Evolutionary conservation across 371 early-diverging fungal genomes (phyloP).

Genomic region (Mycotypha africana): DNA sequence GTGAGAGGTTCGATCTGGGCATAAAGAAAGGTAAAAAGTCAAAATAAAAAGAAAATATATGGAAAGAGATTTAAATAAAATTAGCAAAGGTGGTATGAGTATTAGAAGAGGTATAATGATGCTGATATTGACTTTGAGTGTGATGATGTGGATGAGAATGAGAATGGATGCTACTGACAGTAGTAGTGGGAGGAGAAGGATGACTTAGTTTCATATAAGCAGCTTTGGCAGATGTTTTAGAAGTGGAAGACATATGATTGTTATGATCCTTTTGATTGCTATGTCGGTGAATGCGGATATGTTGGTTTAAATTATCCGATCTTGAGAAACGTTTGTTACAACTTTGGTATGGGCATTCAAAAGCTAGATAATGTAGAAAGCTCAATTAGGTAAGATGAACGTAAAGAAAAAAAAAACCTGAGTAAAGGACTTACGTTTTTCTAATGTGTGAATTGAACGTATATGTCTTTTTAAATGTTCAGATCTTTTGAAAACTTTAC

Average conservation of each 20-base stretch:
- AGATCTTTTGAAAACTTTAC: constrained; percentile 60
- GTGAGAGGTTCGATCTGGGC: too few relatives aligned
- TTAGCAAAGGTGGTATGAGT: constrained; percentile 14
- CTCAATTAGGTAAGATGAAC: neutral
- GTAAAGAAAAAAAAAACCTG: too few relatives aligned
- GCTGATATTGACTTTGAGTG: constrained; percentile 1
- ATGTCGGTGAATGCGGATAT: constrained; percentile 59
- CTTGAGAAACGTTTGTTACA: constrained; percentile 82
- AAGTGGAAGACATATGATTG: constrained; percentile 1
- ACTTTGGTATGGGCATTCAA: constrained; percentile 60
- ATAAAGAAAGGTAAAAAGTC: too few relatives aligned
- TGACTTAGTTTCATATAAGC: neutral
- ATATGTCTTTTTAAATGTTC: constrained; percentile 65
- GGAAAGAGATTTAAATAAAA: constrained; percentile 14
- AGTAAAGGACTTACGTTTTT: constrained; percentile 48
- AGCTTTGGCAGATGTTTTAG: constrained; percentile 1
- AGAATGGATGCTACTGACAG: too few relatives aligned
- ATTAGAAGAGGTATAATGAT: neutral
- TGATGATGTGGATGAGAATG: neutral
- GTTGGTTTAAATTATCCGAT: constrained; percentile 77
- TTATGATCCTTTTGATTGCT: constrained; percentile 11
- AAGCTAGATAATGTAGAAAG: too few relatives aligned
- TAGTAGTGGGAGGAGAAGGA: too few relatives aligned
- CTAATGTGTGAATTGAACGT: constrained; percentile 60
- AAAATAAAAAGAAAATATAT: too few relatives aligned